These are phyloP conservation scores for Berkeleyomyces basicola DNA, from an alignment of 2,329 filamentous ascomycete species.

Conservation along the genomic window DNA sequence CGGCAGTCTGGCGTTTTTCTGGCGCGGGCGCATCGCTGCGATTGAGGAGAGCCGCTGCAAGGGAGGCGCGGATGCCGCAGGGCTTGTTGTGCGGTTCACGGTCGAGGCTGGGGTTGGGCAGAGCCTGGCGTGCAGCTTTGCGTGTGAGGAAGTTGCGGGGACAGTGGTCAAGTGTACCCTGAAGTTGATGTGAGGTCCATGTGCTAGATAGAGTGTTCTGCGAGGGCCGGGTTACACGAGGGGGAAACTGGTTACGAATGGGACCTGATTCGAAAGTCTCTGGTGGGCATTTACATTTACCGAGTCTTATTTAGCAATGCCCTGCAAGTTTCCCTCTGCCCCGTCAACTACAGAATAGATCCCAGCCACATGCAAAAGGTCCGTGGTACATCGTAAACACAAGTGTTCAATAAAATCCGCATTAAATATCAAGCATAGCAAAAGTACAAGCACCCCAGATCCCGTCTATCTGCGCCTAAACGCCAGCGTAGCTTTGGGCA, in stretches of 20 bases:
- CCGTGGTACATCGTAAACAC: neutral
- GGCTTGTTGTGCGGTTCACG: slow-evolving; percentile 13
- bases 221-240: no score
- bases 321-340: no score
- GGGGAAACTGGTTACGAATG: no score
- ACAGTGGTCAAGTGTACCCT: slow-evolving; percentile 25
- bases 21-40: slow-evolving; percentile 44
- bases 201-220: no score
- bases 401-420: neutral
- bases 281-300: no score
- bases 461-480: neutral
- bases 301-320: no score
- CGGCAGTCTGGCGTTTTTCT: slow-evolving; percentile 54
- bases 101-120: slow-evolving; percentile 36
- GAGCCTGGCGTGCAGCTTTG: slow-evolving; percentile 50
- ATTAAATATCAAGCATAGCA: neutral
- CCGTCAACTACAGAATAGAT: neutral
- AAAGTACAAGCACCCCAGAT: neutral
- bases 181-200: neutral
- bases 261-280: no score
- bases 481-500: neutral
- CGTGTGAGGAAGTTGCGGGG: slow-evolving; percentile 72
- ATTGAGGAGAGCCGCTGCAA: slow-evolving; percentile 28
- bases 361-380: neutral
- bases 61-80: neutral